A percentile compares a stretch with the other conserved stretches of the same genome.
Conservation (phyloP, 1,284 basidiomycete genomes). For the Melampsora americana region DNA sequence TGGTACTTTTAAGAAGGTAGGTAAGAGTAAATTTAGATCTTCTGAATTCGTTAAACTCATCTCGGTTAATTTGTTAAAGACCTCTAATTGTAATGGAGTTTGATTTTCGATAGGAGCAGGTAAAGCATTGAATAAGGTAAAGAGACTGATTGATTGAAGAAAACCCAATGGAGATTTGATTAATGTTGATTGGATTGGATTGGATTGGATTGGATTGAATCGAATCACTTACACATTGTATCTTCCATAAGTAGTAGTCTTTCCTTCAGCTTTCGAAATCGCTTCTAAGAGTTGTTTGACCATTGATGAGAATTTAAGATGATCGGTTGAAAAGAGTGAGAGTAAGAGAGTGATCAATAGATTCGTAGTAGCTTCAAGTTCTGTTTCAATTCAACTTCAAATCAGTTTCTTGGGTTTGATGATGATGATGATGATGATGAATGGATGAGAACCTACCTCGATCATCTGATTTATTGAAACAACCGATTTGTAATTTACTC, state of each 20-base stretch:
- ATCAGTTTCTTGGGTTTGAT: not conserved
- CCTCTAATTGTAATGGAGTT: constrained; percentile 25
- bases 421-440: not conserved
- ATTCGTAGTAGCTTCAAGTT: constrained; percentile 42
- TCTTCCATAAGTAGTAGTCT: constrained; percentile 43
- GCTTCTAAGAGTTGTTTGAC: constrained; percentile 35
- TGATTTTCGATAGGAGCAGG: constrained; percentile 7
- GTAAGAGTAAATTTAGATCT: constrained; percentile 33
- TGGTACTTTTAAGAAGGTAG: constrained; percentile 31
- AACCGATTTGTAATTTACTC: constrained; percentile 29
- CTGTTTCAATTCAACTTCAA: not conserved
- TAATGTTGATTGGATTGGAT: not conserved
- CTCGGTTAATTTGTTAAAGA: constrained; percentile 27
- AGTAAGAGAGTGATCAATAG: constrained; percentile 37
- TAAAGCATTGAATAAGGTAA: constrained; percentile 28
- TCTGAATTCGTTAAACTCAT: constrained; percentile 21
- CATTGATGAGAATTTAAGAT: constrained; percentile 10
- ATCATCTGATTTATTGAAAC: constrained; percentile 41
- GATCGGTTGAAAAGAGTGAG: constrained; percentile 22
- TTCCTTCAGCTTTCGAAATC: constrained; percentile 34
- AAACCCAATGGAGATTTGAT: not conserved
- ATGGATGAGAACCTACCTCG: constrained; percentile 16
- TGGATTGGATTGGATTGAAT: not conserved
- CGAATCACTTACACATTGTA: constrained; percentile 27
- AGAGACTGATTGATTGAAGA: constrained; percentile 6